Base-by-base conservation (phyloP, 1,284 basidiomycete species). In the Tranzscheliella williamsii region DNA sequence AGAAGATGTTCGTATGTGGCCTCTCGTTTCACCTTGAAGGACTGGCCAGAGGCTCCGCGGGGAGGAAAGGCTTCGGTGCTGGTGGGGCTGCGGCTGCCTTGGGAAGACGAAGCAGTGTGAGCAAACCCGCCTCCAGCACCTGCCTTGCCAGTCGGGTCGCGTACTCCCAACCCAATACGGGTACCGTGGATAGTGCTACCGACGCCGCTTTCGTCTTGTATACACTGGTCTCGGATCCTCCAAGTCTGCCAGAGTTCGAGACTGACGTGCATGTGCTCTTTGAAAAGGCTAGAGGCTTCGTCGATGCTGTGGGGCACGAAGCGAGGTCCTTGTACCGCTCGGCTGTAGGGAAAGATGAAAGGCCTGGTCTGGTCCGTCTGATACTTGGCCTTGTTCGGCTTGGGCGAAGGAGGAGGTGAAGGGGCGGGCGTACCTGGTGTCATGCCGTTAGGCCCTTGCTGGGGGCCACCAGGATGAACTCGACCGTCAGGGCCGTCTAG, bases 331-430 rank as follows among this genome's bases (percentile, higher is more conserved):
- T 51, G 84, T 24, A 71, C 70, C 9, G 79, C 65, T 2, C 66
- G 76, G 18, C 40, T 90, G 77, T 95, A 98, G 0, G 95, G 95
- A 75, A 99, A 92, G 47, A 98, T 81, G 76, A 98, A 99, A 1
- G 95, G 95, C 7, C 90, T 84, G 24, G 81, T 86, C 75, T 95
- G 95, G 77, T 99, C 95, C 0, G 95, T 99, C 78, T 98, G 95
- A 79, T 92, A 99, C 75, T 96, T 93, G 75, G 94, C 91, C 78
- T 97, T 97, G 82, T 97, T 97, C 7, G 90, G 91, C 74, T 94
- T 95, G 12, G 81, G 81, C 16, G 87, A 86, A 0, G 88, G 88
- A 2, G 91, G 88, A 0, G 93, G 93, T 0, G 90, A 86, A 3
- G 93, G 92, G 20, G 90, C 90, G 1, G 91, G 92, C 17, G 73